Percentiles rank a stretch among this genome's conserved stretches.
Evolutionary conservation across 2,329 filamentous ascomycete species (phyloP).

Genomic region (Exophiala dermatitidis): DNA sequence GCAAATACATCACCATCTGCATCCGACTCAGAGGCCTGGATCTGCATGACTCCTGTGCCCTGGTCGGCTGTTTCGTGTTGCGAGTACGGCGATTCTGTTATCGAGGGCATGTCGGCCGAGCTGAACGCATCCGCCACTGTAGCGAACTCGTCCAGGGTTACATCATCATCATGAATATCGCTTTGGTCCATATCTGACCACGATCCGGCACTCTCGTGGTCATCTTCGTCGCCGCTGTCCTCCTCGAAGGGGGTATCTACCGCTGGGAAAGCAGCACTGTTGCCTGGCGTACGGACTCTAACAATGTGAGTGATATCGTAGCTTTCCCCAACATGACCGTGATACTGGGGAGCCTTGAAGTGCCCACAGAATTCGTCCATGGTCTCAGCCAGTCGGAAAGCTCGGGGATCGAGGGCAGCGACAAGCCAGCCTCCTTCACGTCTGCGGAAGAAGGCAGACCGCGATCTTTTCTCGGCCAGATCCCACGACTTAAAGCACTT

Average conservation of each 20-base stretch:
- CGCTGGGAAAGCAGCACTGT: constrained; percentile 21
- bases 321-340: constrained; percentile 21
- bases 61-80: no score
- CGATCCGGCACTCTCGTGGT: neutral
- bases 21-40: no score
- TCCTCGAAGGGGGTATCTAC: constrained; percentile 7
- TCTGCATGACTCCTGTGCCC: no score
- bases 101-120: neutral
- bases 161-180: neutral
- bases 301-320: constrained; percentile 25
- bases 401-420: constrained; percentile 40
- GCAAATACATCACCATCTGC: no score
- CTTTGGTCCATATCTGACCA: constrained; percentile 4
- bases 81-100: no score
- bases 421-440: constrained; percentile 40
- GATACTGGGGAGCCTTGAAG: constrained; percentile 19
- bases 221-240: constrained; percentile 11
- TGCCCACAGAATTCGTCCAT: constrained; percentile 37
- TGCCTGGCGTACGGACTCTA: constrained; percentile 21
- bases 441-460: constrained; percentile 7
- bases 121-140: neutral
- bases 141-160: neutral
- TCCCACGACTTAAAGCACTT: constrained; percentile 29
- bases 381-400: constrained; percentile 33
- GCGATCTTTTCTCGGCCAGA: constrained; percentile 17